These are phyloP conservation scores for Fusarium decemcellulare DNA, from an alignment of 2,329 filamentous ascomycete species.

Conservation along the genomic window DNA sequence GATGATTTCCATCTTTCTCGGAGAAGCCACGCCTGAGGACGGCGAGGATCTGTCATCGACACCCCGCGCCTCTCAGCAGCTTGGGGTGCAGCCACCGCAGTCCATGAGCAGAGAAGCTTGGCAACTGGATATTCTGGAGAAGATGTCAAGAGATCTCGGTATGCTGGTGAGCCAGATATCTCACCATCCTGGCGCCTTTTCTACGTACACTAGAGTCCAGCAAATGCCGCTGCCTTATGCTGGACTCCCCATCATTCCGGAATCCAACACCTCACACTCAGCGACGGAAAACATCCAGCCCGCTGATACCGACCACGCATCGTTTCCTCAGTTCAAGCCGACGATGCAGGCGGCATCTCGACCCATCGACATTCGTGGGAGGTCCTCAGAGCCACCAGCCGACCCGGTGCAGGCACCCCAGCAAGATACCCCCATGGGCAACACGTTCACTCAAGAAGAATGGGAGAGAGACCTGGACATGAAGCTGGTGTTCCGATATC, in stretches of 20 bases:
- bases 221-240: constrained; percentile 81
- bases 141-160: constrained; percentile 89
- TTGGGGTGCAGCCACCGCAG: constrained; percentile 47
- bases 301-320: constrained; percentile 38
- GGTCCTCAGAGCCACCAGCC: constrained; percentile 38
- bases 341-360: constrained; percentile 57
- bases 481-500: constrained; percentile 90
- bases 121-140: constrained; percentile 85
- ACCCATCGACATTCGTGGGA: constrained; percentile 55
- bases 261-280: constrained; percentile 57
- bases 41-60: constrained; percentile 63
- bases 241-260: constrained; percentile 77
- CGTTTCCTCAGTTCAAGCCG: constrained; percentile 61
- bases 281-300: constrained; percentile 45
- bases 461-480: constrained; percentile 96
- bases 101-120: constrained; percentile 65
- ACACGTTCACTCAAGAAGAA: constrained; percentile 77
- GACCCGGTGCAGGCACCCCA: constrained; percentile 38
- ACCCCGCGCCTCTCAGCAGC: constrained; percentile 58
- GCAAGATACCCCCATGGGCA: constrained; percentile 45
- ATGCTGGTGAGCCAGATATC: constrained; percentile 86
- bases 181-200: constrained; percentile 87
- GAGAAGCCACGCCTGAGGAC: constrained; percentile 77
- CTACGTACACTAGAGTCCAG: constrained; percentile 79
- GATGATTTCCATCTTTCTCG: constrained; percentile 87